Conservation (phyloP, 441 rosid species). For the Manihot esculenta region DNA sequence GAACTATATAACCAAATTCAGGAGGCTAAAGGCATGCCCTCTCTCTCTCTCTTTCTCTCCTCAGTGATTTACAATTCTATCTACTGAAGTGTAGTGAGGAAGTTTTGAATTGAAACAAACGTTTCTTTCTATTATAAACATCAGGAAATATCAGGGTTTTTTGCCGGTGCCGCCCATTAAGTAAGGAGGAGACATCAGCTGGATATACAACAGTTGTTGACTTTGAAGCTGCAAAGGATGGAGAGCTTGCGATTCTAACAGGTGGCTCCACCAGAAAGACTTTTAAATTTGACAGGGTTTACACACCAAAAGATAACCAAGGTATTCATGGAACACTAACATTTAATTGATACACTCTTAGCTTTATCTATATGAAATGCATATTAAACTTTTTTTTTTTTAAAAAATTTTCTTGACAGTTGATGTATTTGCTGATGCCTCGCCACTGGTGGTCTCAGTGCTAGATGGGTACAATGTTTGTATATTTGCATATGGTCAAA, state of each 20-base stretch:
- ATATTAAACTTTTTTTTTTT: slow-evolving; percentile 15
- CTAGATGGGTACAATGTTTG: slow-evolving; percentile 95
- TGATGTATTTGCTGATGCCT: slow-evolving; percentile 82
- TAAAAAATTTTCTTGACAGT: slow-evolving; percentile 31
- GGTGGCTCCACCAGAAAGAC: slow-evolving; percentile 55
- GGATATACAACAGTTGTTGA: slow-evolving; percentile 56
- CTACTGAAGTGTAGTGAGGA: slow-evolving; percentile 3
- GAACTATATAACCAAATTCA: slow-evolving; percentile 82
- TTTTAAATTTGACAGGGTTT: slow-evolving; percentile 80
- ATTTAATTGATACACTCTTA: slow-evolving; percentile 4
- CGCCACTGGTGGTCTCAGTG: slow-evolving; percentile 75
- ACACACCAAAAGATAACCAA: slow-evolving; percentile 74
- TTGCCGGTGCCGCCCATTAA: slow-evolving; percentile 84
- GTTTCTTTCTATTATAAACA: slow-evolving; percentile 15
- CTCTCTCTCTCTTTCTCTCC: not conserved
- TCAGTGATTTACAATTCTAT: slow-evolving; percentile 11
- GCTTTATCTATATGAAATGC: not conserved
- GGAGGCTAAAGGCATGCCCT: slow-evolving; percentile 67
- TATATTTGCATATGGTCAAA: slow-evolving; percentile 93
- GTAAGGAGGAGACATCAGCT: slow-evolving; percentile 52
- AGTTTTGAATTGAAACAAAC: slow-evolving; percentile 2
- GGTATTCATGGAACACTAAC: slow-evolving; percentile 37
- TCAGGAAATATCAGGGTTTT: slow-evolving; percentile 91
- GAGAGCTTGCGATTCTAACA: slow-evolving; percentile 67
- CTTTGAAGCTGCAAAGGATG: slow-evolving; percentile 76